Conservation (phyloP, 768 basidiomycete genomes). For the Cyathus striatus region DNA sequence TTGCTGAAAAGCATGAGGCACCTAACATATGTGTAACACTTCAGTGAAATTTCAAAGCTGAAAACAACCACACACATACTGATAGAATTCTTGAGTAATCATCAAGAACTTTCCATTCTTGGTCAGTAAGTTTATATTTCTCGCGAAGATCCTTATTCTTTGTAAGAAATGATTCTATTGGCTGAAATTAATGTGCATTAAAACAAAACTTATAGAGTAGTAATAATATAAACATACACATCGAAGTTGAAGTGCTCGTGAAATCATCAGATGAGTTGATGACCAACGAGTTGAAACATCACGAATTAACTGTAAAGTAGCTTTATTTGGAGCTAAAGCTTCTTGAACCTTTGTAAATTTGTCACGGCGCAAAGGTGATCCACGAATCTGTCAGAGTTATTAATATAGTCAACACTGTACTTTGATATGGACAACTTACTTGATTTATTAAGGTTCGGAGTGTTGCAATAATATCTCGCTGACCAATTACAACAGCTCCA, state of each 20-base stretch:
- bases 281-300: slow-evolving; percentile 25
- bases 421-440: slow-evolving; percentile 3
- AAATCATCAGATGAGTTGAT: slow-evolving; percentile 22
- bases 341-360: slow-evolving; percentile 6
- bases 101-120: slow-evolving; percentile 19
- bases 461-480: slow-evolving; percentile 7
- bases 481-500: neutral
- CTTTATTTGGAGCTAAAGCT: neutral
- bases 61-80: slow-evolving; percentile 9
- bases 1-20: slow-evolving; percentile 27
- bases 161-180: slow-evolving; percentile 16
- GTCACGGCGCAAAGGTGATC: slow-evolving; percentile 8
- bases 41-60: neutral
- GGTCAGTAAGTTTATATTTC: slow-evolving; percentile 11
- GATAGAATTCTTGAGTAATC: slow-evolving; percentile 16
- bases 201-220: slow-evolving; percentile 3
- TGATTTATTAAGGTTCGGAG: slow-evolving; percentile 7
- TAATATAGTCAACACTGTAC: neutral
- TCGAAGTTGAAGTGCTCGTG: slow-evolving; percentile 16
- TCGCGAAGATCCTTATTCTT: slow-evolving; percentile 13
- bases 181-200: slow-evolving; percentile 10
- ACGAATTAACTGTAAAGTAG: slow-evolving; percentile 19
- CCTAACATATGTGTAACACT: slow-evolving; percentile 10
- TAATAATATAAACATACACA: slow-evolving; percentile 9
- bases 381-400: slow-evolving; percentile 5